These are phyloP conservation scores for Lagerstroemia speciosa DNA, from an alignment of 345 rosid species.

Conservation along the genomic window DNA sequence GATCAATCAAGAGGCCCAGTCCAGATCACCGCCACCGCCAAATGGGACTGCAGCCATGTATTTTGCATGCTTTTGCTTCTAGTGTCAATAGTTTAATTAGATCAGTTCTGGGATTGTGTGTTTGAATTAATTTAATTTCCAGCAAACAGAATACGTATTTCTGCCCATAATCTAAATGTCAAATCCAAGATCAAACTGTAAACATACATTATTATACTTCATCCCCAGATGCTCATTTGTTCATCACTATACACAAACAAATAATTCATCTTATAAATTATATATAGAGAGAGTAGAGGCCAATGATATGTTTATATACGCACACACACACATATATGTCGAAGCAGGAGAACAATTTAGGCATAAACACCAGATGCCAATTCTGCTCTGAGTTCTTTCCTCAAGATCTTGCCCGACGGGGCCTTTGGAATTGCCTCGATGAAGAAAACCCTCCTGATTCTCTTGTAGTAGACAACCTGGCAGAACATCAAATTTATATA, in stretches of 20 bases:
- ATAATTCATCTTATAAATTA: not conserved
- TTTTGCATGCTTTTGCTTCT: too few species aligned
- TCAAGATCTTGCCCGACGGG: constrained; percentile 76
- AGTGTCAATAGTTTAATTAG: too few species aligned
- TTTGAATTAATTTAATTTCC: too few species aligned
- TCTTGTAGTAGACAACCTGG: constrained; percentile 86
- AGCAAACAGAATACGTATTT: too few species aligned
- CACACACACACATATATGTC: too few species aligned
- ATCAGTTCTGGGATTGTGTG: too few species aligned
- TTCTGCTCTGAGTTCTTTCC: constrained; percentile 61
- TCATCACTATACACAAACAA: not conserved
- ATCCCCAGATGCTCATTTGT: not conserved
- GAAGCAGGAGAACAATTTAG: not conserved
- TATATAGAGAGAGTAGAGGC: not conserved
- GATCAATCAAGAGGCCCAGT: too few species aligned
- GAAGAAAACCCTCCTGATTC: constrained; percentile 57
- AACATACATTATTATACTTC: not conserved
- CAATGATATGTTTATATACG: not conserved
- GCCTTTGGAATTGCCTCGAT: constrained; percentile 64
- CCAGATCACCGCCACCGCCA: too few species aligned
- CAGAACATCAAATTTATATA: not conserved
- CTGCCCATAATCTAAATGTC: too few species aligned
- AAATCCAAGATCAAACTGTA: not conserved
- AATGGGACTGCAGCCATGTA: too few species aligned
- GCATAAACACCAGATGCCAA: constrained; percentile 26